phyloP scores from a whole-genome alignment of 305 asterid species.

The Lippia alba region DNA sequence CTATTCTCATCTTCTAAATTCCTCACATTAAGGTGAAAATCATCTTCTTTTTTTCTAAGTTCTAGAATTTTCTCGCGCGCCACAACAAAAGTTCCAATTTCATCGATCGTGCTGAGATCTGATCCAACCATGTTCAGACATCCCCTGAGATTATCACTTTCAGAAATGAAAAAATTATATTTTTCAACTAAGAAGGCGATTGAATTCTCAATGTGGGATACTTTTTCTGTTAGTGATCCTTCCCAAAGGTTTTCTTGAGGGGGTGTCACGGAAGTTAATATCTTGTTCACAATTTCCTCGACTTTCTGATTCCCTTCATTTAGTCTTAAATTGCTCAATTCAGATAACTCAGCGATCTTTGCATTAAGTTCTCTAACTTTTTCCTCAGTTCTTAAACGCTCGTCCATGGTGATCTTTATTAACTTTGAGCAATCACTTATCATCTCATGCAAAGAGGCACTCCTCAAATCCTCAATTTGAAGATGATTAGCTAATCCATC shows the following conservation, averaged over 20 bases:
- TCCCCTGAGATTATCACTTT: slow-evolving; percentile 58
- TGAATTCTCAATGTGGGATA: slow-evolving; percentile 62
- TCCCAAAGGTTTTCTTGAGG: slow-evolving; percentile 53
- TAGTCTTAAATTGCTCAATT: too few species aligned
- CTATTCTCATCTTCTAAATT: slow-evolving; percentile 63
- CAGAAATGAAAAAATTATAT: slow-evolving; percentile 60
- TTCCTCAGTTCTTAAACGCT: slow-evolving; percentile 44
- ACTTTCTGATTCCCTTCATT: slow-evolving; percentile 41
- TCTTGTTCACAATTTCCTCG: slow-evolving; percentile 62
- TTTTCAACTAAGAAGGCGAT: slow-evolving; percentile 54
- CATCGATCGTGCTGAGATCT: slow-evolving; percentile 57
- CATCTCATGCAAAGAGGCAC: slow-evolving; percentile 58
- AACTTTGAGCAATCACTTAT: slow-evolving; percentile 60
- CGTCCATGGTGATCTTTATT: slow-evolving; percentile 43
- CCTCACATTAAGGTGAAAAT: slow-evolving; percentile 55
- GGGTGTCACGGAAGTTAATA: slow-evolving; percentile 50
- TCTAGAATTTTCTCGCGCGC: slow-evolving; percentile 63
- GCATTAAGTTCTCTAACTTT: slow-evolving; percentile 61
- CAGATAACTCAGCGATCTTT: slow-evolving; percentile 53
- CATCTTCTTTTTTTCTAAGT: slow-evolving; percentile 60
- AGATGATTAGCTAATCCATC: slow-evolving; percentile 40
- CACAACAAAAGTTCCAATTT: slow-evolving; percentile 51
- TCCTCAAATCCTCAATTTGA: slow-evolving; percentile 31
- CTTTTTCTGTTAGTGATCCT: slow-evolving; percentile 59
- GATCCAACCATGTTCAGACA: slow-evolving; percentile 58